Conservation (phyloP, 2,329 filamentous ascomycete species). For the Ceratocystis smalleyi region DNA sequence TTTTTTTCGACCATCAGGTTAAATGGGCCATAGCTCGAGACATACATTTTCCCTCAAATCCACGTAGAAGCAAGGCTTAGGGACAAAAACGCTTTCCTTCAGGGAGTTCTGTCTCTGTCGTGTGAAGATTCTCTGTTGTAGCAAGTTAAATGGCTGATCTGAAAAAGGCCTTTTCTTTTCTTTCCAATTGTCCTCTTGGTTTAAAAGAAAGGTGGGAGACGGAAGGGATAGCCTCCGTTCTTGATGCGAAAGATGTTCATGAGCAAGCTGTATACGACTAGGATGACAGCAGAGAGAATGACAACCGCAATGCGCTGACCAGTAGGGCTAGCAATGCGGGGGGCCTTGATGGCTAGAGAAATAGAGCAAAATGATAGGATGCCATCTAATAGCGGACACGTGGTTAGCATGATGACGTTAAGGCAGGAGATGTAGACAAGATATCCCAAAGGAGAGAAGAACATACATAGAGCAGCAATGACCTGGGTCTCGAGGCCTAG, state of each 20-base stretch:
- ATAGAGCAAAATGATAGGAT: slow-evolving; percentile 81
- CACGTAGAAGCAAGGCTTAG: background rate
- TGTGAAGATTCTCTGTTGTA: too few relatives aligned
- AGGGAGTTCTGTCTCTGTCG: too few relatives aligned
- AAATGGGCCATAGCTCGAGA: background rate
- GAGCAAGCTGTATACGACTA: slow-evolving; percentile 83
- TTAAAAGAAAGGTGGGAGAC: slow-evolving; percentile 71
- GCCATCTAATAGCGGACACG: slow-evolving; percentile 40
- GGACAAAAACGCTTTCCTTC: background rate
- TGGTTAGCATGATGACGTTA: background rate
- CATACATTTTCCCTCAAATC: background rate
- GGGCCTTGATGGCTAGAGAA: slow-evolving; percentile 78
- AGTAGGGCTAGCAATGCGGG: slow-evolving; percentile 64
- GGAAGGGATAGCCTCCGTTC: slow-evolving; percentile 91
- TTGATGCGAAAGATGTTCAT: slow-evolving; percentile 88
- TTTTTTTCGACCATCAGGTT: background rate
- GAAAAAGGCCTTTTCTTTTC: background rate
- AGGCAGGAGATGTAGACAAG: background rate
- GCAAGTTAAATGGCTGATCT: too few relatives aligned
- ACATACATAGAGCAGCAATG: slow-evolving; percentile 80
- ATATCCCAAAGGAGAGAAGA: background rate
- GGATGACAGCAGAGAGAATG: slow-evolving; percentile 60
- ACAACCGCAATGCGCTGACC: slow-evolving; percentile 69
- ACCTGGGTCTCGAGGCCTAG: slow-evolving; percentile 93
- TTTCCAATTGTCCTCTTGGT: too few relatives aligned